These are phyloP conservation scores for Solanum hybrid DNA, from an alignment of 305 asterid genomes.

Conservation along the genomic window DNA sequence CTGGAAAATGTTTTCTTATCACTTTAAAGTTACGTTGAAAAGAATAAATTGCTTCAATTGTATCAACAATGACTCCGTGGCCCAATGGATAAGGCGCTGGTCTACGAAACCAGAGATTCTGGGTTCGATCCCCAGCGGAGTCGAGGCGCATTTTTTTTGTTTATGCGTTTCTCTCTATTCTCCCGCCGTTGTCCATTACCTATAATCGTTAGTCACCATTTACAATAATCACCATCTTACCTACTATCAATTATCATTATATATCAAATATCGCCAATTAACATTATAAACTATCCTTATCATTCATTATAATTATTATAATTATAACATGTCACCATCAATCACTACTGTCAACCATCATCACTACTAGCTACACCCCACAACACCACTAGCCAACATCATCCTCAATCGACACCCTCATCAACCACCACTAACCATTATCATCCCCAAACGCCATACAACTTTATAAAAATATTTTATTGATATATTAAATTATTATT, in stretches of 20 bases:
- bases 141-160: slow-evolving; percentile 11
- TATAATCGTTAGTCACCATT: not conserved
- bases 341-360: not conserved
- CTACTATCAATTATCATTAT: too few relatives aligned
- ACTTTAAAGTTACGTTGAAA: too few relatives aligned
- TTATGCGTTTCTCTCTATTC: not conserved
- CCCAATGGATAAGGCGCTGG: slow-evolving; percentile 99
- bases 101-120: slow-evolving; percentile 99
- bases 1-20: not conserved
- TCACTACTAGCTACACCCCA: not conserved
- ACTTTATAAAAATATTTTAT: not conserved
- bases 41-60: too few relatives aligned
- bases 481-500: not conserved
- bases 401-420: not conserved
- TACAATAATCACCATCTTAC: not conserved
- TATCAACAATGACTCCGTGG: slow-evolving; percentile 43
- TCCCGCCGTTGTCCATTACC: not conserved
- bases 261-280: too few relatives aligned
- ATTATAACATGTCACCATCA: not conserved
- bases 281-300: not conserved
- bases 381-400: not conserved
- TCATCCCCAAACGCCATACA: not conserved
- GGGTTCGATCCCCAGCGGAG: slow-evolving; percentile 99
- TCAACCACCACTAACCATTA: not conserved
- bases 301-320: too few relatives aligned